Percentiles rank a stretch among this genome's conserved stretches.
Conservation (phyloP, 2,329 filamentous ascomycete species). For the Helotiales sp. region DNA sequence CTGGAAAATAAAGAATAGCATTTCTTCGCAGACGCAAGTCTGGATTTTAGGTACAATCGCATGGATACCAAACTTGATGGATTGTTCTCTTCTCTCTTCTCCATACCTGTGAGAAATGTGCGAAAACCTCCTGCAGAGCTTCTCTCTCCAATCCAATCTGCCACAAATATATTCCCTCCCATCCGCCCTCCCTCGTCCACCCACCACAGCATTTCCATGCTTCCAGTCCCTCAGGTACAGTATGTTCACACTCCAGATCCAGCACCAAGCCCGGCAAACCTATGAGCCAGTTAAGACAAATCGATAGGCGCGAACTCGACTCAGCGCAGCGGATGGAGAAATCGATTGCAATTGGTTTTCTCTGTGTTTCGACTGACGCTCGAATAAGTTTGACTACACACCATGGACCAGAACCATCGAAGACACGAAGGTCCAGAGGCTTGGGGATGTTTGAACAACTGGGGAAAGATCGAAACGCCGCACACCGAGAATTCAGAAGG, state of each 20-base stretch:
- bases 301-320: constrained; percentile 31
- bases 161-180: neutral
- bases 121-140: neutral
- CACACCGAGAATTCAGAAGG: constrained; percentile 38
- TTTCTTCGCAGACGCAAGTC: constrained; percentile 16
- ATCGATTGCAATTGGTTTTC: constrained; percentile 70
- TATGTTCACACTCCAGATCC: constrained; percentile 61
- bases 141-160: neutral
- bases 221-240: constrained; percentile 12
- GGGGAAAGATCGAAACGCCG: constrained; percentile 41
- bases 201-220: neutral
- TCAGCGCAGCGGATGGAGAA: constrained; percentile 18
- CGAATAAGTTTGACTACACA: constrained; percentile 39
- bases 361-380: constrained; percentile 47
- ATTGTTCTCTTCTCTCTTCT: neutral
- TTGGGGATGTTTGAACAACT: constrained; percentile 43
- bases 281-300: constrained; percentile 40
- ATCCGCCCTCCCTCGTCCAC: constrained; percentile 3
- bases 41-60: constrained; percentile 16
- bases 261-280: constrained; percentile 37
- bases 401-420: constrained; percentile 33
- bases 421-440: constrained; percentile 9
- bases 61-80: neutral
- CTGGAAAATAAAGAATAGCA: constrained; percentile 19
- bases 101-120: neutral